Evolutionary conservation across 208 protist species (phyloP).

Genomic region (Leptomonas pyrrhocoris): DNA sequence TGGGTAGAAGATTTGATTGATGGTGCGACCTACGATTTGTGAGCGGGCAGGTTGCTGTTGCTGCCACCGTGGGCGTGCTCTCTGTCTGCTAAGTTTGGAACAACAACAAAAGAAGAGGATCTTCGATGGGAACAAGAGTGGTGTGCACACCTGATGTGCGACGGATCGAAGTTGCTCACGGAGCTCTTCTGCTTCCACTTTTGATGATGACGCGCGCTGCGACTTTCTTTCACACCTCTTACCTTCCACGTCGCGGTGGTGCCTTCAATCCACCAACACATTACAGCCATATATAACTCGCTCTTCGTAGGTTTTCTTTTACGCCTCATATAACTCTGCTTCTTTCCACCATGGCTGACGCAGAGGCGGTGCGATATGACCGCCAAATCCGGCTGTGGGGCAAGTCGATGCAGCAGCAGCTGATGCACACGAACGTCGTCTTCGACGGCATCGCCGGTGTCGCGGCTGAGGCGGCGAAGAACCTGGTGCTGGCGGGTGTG

Average conservation of each 20-base stretch:
- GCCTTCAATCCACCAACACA: no score
- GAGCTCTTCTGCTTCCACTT: no score
- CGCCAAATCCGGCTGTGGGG: slow-evolving; percentile 94
- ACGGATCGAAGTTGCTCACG: no score
- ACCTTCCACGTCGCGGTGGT: neutral
- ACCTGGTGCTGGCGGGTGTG: slow-evolving; percentile 91
- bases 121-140: no score
- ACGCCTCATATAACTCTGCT: no score
- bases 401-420: slow-evolving; percentile 83
- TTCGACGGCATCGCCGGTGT: slow-evolving; percentile 65
- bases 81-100: neutral
- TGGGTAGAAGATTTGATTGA: slow-evolving; percentile 9
- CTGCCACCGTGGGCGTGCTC: no score
- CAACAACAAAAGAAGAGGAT: no score
- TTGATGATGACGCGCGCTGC: no score
- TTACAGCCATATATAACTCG: no score
- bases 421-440: slow-evolving; percentile 64
- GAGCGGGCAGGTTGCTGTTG: neutral
- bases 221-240: slow-evolving; percentile 9
- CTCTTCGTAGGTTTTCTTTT: no score
- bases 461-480: slow-evolving; percentile 86
- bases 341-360: slow-evolving; percentile 37
- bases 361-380: slow-evolving; percentile 90
- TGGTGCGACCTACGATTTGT: slow-evolving; percentile 26
- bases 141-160: no score